Conservation (phyloP, 371 early-diverging fungal species). For the Actinomucor elegans region DNA sequence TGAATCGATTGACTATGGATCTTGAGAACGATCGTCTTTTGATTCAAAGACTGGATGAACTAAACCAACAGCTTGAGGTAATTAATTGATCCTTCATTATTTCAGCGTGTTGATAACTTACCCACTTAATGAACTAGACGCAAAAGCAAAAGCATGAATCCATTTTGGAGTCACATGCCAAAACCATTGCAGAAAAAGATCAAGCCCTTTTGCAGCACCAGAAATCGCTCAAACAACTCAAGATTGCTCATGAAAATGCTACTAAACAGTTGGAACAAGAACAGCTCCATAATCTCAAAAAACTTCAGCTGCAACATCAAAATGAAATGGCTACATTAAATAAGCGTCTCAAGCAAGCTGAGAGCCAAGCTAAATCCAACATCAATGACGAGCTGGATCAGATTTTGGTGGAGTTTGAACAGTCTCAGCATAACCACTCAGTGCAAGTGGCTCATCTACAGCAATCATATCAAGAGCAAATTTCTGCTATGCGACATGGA, state of each 20-base stretch:
- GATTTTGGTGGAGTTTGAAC: slow-evolving; percentile 48
- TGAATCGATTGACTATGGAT: slow-evolving; percentile 45
- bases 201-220: slow-evolving; percentile 28
- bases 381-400: slow-evolving; percentile 48
- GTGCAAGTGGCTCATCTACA: slow-evolving; percentile 37
- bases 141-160: slow-evolving; percentile 50
- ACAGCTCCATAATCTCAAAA: slow-evolving; percentile 27
- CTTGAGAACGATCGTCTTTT: slow-evolving; percentile 44
- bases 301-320: slow-evolving; percentile 29
- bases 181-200: slow-evolving; percentile 49
- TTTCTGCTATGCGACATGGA: slow-evolving; percentile 33
- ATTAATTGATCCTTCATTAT: neutral
- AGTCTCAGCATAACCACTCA: slow-evolving; percentile 47
- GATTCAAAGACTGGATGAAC: slow-evolving; percentile 44
- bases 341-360: slow-evolving; percentile 32
- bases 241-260: slow-evolving; percentile 29
- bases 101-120: neutral
- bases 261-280: slow-evolving; percentile 33
- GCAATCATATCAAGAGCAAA: slow-evolving; percentile 38
- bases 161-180: slow-evolving; percentile 38
- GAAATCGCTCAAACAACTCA: slow-evolving; percentile 37
- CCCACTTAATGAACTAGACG: no score
- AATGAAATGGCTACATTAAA: slow-evolving; percentile 22
- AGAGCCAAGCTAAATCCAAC: slow-evolving; percentile 35
- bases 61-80: slow-evolving; percentile 47